Base-by-base conservation (phyloP, 768 basidiomycete genomes). In the Glaciozyma antarctica region DNA sequence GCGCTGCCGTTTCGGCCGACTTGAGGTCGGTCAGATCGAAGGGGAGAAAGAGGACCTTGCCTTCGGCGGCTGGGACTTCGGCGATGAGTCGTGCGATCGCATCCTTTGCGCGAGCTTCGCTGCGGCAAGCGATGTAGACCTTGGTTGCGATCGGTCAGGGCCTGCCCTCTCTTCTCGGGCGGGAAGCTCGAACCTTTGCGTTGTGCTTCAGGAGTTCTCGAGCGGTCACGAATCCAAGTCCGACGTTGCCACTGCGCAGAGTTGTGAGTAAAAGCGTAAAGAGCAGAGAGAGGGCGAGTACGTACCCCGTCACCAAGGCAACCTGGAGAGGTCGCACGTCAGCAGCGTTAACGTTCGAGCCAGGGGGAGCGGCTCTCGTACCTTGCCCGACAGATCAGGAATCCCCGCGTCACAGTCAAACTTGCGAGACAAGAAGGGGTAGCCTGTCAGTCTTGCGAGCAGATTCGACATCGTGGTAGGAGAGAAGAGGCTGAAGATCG, bases 11-110 rank as follows among this genome's bases (percentile, higher is more conserved):
- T 53, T 66, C 60, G 21, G 64, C 64, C 28, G 45, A 62, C 43
- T 55, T 55, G 30, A 72, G 51, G 38, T 68, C 58, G 17, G 69
- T 66, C 47, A 72, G 44, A 43, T 72, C 71, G 55, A 72, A 67
- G 4, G 63, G 61, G 21, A 72, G 55, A 60, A 45, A 71, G 12
- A 65, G 38, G 30, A 72, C 55, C 19, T 21, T 38, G 19, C 55
- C 58, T 10, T 58, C 48, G 15, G 43, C 30, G 45, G 58, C 67
- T 1, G 69, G 69, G 10, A 15, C 22, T 21, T 45, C 60, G 38
- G 28, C 22, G 34, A 43, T 56, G 47, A 72, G 60, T 5, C 49
- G 44, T 5, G 41, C 41, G 48, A 71, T 72, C 2, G 71, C 69
- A 4, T 54, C 49, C 5, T n/a, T 51, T 3, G 69, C 71, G 8